Evolutionary conservation across 2,329 filamentous ascomycete genomes (phyloP), one percentile per base, ranked within the genome.

Genomic region (Aspergillus carbonarius): DNA sequence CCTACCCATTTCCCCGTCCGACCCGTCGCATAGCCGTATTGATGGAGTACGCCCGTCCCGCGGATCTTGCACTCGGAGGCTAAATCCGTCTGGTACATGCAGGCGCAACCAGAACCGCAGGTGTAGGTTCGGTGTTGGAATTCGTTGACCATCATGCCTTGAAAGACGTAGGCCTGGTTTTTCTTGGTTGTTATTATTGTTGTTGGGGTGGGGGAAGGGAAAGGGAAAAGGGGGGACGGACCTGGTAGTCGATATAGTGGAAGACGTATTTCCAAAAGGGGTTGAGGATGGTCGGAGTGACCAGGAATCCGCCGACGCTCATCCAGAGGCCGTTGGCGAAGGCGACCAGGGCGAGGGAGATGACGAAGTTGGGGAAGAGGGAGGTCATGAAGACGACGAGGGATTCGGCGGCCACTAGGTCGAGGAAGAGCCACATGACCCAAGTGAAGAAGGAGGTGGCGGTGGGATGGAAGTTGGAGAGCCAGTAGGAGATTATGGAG

Each of bases 101-200:
- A 96, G 40, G 82, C 81, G 66, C 86, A 92, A 0, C 74, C 74
- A 0, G 70, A 60, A 62, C 80, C 75, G 70, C 90, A 93, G 3
- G 75, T 72, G 72, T 90, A 96, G 3, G 78, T 82, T 13, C 90
- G 80, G 17, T 83, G 64, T 1, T 79, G 78, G 72, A 96, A 95
- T 76, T 96, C 90, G 69, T 95, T 96, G 54, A 93, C 87, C 90
- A 96, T 95, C 91, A 96, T 95, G 13, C 90, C 91, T 70, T 93
- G 86, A 71, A 96, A 96, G 3, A 96, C 91, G 67, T 93, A 96
- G 42, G 82, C 80, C 76, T 32, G 9, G 8, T 10, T 81, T 52
- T 55, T 27, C 2, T 20, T 35, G 17, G 7, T 2, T 30, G 17
- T 53, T 32, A 20, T 23, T 23, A 10, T 37, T 20, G 0, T 42